Evolutionary conservation across 257 asterid species (phyloP).

Genomic region (Nicotiana otophora): DNA sequence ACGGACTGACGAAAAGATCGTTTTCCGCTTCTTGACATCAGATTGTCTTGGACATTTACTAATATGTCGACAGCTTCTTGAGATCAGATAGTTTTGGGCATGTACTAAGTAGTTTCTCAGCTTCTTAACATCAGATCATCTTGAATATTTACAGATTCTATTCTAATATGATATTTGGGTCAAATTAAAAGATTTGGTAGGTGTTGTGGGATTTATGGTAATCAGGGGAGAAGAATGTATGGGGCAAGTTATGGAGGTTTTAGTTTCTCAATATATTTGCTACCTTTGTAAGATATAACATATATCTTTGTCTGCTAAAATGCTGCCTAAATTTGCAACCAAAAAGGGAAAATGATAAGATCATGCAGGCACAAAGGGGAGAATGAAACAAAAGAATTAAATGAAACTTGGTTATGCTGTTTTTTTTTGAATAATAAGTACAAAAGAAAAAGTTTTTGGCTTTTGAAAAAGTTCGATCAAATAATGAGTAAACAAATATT

Average conservation of each 20-base stretch:
- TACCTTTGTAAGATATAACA: constrained; percentile 7
- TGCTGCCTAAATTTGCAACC: constrained; percentile 26
- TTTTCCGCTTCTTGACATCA: too few species aligned
- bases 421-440: not conserved
- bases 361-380: constrained; percentile 24
- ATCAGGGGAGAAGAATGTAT: constrained; percentile 38
- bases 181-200: not conserved
- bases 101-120: too few species aligned
- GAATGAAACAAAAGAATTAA: constrained; percentile 7
- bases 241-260: constrained; percentile 34
- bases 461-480: constrained; percentile 10
- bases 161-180: not conserved
- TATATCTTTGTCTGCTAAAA: constrained; percentile 14
- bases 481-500: constrained; percentile 11
- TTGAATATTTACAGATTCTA: too few species aligned
- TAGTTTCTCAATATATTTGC: constrained; percentile 14
- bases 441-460: constrained; percentile 1
- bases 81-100: too few species aligned
- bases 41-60: too few species aligned
- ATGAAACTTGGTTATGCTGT: not conserved
- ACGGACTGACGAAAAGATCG: too few species aligned
- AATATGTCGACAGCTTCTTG: too few species aligned
- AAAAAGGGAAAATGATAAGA: constrained; percentile 34
- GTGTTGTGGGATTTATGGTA: constrained; percentile 3
- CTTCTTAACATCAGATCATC: too few species aligned